Evolutionary conservation across 805 yeast genomes (phyloP).

Genomic region (Wickerhamomyces rabaulensis): DNA sequence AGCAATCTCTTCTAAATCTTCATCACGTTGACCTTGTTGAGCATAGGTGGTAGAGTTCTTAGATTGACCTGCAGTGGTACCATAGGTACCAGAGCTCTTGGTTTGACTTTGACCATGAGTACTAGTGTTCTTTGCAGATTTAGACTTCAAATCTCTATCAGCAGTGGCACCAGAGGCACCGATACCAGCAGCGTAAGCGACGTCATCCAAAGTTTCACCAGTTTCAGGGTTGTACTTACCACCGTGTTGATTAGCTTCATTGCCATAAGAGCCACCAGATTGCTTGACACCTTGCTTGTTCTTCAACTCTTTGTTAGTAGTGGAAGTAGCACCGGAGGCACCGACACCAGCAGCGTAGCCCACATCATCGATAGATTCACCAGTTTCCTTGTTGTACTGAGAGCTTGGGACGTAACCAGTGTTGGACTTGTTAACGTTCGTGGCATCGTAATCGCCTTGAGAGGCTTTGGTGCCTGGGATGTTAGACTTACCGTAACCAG

Average conservation of each 20-base stretch:
- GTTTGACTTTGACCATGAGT: not conserved
- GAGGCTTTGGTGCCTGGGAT: conserved; percentile 11
- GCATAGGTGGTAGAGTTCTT: not conserved
- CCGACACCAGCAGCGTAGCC: conserved; percentile 9
- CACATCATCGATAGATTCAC: conserved; percentile 4
- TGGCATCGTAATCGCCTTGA: not conserved
- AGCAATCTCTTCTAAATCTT: conserved; percentile 6
- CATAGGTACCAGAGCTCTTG: not conserved
- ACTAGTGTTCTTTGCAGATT: not conserved
- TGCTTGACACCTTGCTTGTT: not conserved
- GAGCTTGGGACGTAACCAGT: not conserved
- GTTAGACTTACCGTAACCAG: conserved; percentile 8
- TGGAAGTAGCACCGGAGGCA: conserved; percentile 7
- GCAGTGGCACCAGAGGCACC: conserved; percentile 14
- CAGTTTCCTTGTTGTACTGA: not conserved
- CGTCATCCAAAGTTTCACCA: conserved; percentile 9
- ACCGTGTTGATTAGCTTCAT: not conserved
- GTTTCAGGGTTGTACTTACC: not conserved
- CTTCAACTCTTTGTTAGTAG: not conserved
- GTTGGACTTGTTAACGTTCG: not conserved
- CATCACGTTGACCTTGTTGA: not conserved
- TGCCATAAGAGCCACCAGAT: not conserved
- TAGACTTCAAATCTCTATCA: conserved; percentile 2
- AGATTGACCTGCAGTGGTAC: no score
- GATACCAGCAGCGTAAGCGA: conserved; percentile 7